A percentile compares a stretch with the other conserved stretches of the same genome.
phyloP scores from a whole-genome alignment of 2,329 filamentous ascomycete species.

The Xylariomycetidae sp. region DNA sequence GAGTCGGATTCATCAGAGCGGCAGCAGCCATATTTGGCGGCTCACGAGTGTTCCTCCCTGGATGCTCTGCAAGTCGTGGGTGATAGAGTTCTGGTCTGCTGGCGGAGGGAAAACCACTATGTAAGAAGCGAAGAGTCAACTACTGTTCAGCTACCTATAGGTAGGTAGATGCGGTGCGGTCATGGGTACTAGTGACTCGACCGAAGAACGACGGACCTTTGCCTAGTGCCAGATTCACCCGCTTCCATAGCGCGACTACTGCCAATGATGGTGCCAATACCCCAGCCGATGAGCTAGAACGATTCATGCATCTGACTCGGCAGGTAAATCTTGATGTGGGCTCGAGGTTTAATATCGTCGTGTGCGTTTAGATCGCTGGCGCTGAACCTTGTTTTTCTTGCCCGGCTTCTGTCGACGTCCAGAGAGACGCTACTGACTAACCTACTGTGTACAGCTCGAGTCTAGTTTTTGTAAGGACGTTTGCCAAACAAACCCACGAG shows the following conservation, averaged over 20 bases:
- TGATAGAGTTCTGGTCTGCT: conserved; percentile 24
- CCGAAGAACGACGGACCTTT: conserved; percentile 27
- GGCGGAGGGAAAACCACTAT: conserved; percentile 27
- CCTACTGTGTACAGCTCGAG: conserved; percentile 8
- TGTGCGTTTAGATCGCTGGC: conserved; percentile 8
- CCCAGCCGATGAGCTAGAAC: conserved; percentile 26
- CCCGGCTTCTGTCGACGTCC: conserved; percentile 1
- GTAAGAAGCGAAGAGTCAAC: conserved; percentile 19
- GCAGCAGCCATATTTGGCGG: conserved; percentile 27
- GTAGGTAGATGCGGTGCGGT: conserved; percentile 7
- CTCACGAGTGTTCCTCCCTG: conserved; percentile 20
- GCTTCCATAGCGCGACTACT: conserved; percentile 32
- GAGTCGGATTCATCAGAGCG: conserved; percentile 27
- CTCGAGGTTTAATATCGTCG: conserved; percentile 10
- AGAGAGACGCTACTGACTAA: conserved; percentile 6
- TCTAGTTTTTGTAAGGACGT: conserved; percentile 13
- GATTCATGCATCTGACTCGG: conserved; percentile 28
- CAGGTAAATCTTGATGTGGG: conserved; percentile 11
- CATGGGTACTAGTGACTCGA: conserved; percentile 14
- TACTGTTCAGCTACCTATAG: too few relatives aligned
- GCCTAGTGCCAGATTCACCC: conserved; percentile 32
- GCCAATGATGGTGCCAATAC: conserved; percentile 27
- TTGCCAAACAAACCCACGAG: conserved; percentile 6
- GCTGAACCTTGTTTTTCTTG: conserved; percentile 2
- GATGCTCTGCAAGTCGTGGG: conserved; percentile 19